Percentiles rank a stretch among this genome's conserved stretches.
These are phyloP conservation scores for Linderina pennispora DNA, from an alignment of 192 early-diverging fungal species.

Conservation along the genomic window DNA sequence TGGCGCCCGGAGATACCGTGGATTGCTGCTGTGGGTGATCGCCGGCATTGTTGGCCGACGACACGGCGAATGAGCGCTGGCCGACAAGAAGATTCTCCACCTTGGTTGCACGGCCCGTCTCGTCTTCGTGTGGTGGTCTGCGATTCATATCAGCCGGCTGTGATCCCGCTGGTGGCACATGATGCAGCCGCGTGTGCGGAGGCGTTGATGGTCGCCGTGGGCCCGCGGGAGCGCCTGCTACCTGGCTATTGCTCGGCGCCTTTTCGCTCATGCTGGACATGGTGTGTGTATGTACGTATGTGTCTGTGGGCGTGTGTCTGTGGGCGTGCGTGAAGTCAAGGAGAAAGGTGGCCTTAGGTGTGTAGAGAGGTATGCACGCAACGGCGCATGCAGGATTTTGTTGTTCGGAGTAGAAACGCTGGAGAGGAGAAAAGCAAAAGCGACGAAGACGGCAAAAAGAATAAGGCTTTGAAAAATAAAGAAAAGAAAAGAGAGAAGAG, in stretches of 20 bases:
- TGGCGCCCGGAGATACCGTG: neutral
- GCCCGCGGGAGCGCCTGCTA: neutral
- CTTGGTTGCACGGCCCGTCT: conserved; percentile 14
- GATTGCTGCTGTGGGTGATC: too few species aligned
- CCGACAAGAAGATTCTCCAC: conserved; percentile 20
- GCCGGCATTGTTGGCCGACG: too few species aligned
- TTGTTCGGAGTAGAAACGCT: too few species aligned
- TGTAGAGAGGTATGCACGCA: too few species aligned
- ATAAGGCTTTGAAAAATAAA: neutral
- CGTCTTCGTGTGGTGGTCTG: conserved; percentile 2
- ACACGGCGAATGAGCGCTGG: too few species aligned
- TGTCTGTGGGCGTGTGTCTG: too few species aligned
- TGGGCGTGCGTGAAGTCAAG: too few species aligned
- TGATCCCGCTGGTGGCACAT: neutral
- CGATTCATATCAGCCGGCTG: neutral
- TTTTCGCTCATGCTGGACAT: neutral
- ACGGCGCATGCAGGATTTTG: too few species aligned
- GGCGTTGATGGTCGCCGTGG: neutral
- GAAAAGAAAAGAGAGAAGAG: neutral
- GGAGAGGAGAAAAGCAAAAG: conserved; percentile 1
- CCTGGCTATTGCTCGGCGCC: neutral
- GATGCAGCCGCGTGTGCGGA: neutral
- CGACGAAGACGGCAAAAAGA: too few species aligned
- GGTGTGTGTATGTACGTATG: too few species aligned
- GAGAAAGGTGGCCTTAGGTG: too few species aligned